Evolutionary conservation across 306 rosid genomes (phyloP), one percentile per base, ranked within the genome.

Genomic region (Quercus suber): DNA sequence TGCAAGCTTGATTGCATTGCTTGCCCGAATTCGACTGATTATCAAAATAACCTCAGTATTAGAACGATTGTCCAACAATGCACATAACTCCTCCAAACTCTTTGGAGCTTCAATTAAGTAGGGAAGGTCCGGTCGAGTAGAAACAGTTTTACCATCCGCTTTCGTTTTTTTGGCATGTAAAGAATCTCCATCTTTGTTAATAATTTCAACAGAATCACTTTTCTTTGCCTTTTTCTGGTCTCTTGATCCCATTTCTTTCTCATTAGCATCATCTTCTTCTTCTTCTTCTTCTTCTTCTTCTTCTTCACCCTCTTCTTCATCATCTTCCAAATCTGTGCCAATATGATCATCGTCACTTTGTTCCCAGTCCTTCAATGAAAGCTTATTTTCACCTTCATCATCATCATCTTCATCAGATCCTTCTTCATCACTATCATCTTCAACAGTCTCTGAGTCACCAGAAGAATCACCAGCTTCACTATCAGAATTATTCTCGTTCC

Each of bases 31-130:
- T 68, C 98, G 90, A 77, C 81, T 85, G 88, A 95, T 88, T 52
- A 95, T 77, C 88, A 95, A 82, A 73, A 87, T 83, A 63, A 79
- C 58, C 52, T 95, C 93, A 23, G 86, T 67, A 84, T 84, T 91
- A 51, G 94, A 90, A 69, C 83, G 37, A 61, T 88, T 75, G 61
- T 83, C 89, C 77, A 90, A 79, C 77, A 93, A 83, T 6, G 89
- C 82, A 74, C 85, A 82, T 55, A 95, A 86, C 77, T 88, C 97
- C 82, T 90, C 93, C 76, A 85, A 87, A 81, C 85, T 89, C 81
- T 85, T 89, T 14, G 99, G 98, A 81, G 99, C 98, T 88, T 95
- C 87, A 72, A 95, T 93, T 77, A 95, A 84, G 86, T 81, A 95
- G 41, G 99, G 98, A 59, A 95, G 84, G 76, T 93, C 93, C 27